phyloP scores from a whole-genome alignment of 306 rosid genomes.

The Vicia faba region DNA sequence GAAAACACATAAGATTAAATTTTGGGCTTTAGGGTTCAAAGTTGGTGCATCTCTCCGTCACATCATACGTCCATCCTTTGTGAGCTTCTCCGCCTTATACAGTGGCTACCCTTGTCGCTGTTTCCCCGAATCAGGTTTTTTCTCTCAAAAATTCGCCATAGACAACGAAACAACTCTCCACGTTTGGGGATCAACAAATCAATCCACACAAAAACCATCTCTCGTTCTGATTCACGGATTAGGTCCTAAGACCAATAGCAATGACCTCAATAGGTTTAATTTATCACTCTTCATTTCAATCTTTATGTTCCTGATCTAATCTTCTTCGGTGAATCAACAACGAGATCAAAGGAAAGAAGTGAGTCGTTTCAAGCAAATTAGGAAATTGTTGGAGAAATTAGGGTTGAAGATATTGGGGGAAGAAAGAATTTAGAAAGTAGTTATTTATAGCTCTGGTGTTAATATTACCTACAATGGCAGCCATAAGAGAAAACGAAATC shows the following conservation, averaged over 20 bases:
- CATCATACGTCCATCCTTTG: conserved; percentile 56
- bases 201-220: conserved; percentile 39
- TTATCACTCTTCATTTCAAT: conserved; percentile 58
- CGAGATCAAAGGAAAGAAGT: no score
- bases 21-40: no score
- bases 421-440: no score
- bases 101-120: conserved; percentile 66
- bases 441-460: no score
- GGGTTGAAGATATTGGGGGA: no score
- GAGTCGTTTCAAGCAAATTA: no score
- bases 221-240: conserved; percentile 63
- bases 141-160: conserved; percentile 41
- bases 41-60: no score
- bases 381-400: no score
- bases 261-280: conserved; percentile 77
- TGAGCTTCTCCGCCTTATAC: conserved; percentile 58
- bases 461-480: no score
- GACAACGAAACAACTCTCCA: conserved; percentile 64
- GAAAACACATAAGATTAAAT: no score
- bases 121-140: conserved; percentile 65
- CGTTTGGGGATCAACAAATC: conserved; percentile 62
- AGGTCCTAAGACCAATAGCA: conserved; percentile 80
- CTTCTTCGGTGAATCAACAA: conserved; percentile 63
- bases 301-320: conserved; percentile 77
- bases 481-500: no score